Conservation (phyloP, 345 rosid species). For the Ceriops zippeliana region DNA sequence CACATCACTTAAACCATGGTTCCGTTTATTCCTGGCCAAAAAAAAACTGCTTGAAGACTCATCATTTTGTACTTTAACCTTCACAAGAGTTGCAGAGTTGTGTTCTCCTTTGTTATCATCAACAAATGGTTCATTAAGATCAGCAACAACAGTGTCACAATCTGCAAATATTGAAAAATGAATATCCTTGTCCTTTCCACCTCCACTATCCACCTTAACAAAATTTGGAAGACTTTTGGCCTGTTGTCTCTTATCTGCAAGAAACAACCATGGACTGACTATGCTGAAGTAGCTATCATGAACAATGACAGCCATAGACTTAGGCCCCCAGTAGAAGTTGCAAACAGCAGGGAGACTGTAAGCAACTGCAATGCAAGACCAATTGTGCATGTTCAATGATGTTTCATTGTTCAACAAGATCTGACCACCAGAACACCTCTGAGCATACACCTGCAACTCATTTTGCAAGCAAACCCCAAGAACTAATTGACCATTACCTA, state of each 20-base stretch:
- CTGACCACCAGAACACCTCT: constrained; percentile 44
- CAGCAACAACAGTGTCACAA: constrained; percentile 16
- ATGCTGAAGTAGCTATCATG: constrained; percentile 58
- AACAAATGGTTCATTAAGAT: constrained; percentile 20
- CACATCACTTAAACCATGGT: constrained; percentile 29
- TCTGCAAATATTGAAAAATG: constrained; percentile 35
- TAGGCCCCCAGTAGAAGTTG: constrained; percentile 67
- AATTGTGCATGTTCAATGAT: constrained; percentile 38
- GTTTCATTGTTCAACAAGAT: constrained; percentile 32
- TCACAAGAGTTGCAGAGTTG: constrained; percentile 24
- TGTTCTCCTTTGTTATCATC: constrained; percentile 22
- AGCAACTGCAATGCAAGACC: constrained; percentile 75
- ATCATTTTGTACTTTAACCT: constrained; percentile 23
- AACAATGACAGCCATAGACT: constrained; percentile 47
- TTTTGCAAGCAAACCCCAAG: constrained; percentile 73
- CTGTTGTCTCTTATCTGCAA: constrained; percentile 28
- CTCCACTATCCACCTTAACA: constrained; percentile 22
- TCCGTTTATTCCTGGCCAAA: constrained; percentile 27
- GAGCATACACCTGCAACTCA: constrained; percentile 64
- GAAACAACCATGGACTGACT: constrained; percentile 56
- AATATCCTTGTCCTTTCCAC: constrained; percentile 21
- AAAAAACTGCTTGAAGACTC: constrained; percentile 23
- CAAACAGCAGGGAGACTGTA: constrained; percentile 40
- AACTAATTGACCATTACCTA: constrained; percentile 59
- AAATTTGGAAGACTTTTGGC: constrained; percentile 21